Conservation (phyloP, 768 basidiomycete genomes). For the Lactarius akahatsu region DNA sequence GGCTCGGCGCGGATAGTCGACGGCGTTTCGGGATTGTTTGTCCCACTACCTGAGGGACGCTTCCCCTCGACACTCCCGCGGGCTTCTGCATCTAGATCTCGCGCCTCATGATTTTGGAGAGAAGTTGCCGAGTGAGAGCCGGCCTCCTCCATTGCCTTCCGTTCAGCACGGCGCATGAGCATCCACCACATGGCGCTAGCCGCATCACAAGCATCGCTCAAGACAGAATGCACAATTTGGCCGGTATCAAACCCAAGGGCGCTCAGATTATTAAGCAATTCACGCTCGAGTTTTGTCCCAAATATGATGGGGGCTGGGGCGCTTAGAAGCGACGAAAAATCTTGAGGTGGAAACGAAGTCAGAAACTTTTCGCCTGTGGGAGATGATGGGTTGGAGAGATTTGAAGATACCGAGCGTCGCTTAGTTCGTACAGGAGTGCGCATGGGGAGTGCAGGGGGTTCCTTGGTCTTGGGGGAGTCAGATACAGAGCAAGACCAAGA, state of each 20-base stretch:
- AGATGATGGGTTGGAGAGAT: slow-evolving; percentile 62
- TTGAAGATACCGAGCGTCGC: slow-evolving; percentile 90
- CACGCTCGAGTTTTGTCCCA: slow-evolving; percentile 76
- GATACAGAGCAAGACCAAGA: slow-evolving; percentile 34
- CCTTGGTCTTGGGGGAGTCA: slow-evolving; percentile 33
- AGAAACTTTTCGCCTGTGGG: slow-evolving; percentile 39
- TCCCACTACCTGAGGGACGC: slow-evolving; percentile 12
- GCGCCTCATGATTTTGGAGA: slow-evolving; percentile 14
- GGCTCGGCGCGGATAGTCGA: slow-evolving; percentile 24
- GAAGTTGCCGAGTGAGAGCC: slow-evolving; percentile 20
- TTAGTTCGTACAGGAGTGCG: slow-evolving; percentile 96
- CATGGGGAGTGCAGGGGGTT: slow-evolving; percentile 61
- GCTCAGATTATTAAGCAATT: slow-evolving; percentile 73
- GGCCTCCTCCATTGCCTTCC: slow-evolving; percentile 47
- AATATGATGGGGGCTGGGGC: slow-evolving; percentile 81
- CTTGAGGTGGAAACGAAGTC: slow-evolving; percentile 43
- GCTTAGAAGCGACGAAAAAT: slow-evolving; percentile 62
- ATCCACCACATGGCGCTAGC: slow-evolving; percentile 97
- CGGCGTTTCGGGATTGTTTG: slow-evolving; percentile 20
- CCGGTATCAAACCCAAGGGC: slow-evolving; percentile 86
- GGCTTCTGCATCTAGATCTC: slow-evolving; percentile 28
- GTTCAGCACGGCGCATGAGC: slow-evolving; percentile 77
- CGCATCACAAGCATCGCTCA: slow-evolving; percentile 89
- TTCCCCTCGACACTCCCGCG: slow-evolving; percentile 28
- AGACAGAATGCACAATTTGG: slow-evolving; percentile 92